Base-by-base conservation (phyloP, 805 yeast genomes). In the Ogataea angusta region DNA sequence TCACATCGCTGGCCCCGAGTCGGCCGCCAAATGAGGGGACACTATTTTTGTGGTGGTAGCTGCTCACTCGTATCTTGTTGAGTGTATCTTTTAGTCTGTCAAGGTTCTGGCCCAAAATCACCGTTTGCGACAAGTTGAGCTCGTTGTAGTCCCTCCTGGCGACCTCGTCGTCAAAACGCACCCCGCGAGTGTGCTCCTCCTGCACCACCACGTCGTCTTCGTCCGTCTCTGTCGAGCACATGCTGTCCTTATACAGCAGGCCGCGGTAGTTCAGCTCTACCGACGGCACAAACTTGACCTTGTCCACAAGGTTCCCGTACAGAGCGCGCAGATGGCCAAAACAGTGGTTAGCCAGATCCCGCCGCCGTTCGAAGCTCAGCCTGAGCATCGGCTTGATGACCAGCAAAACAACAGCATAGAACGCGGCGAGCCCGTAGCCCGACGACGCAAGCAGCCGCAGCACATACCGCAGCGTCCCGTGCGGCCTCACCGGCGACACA, bases 231-330 rank as follows among this genome's bases (percentile, higher is more conserved):
- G 63, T 53, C 2, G 49, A 38, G 10, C 59, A 47, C 42, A 54
- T 57, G 10, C 68, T 59, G 49, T 68, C 73, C 12, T 65, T 59
- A 36, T 65, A 62, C 17, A 60, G 47, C 16, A 52, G 52, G 19
- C 66, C 70, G 27, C 68, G 68, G 46, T 67, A 67, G 16, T 67
- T 71, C 10, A 72, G 53, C 9, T 65, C 65, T n/a, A 72, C 65
- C 3, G 66, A 51, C 4, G 78, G 72, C 0, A 72, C 63, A 19
- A 52, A 53, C 27, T 62, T 47, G 13, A 60, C 54, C 27, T 51
- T 50, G 17, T 53, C 55, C 14, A 56, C 45, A 6, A 63, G 46
- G n/a, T 59, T 40, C 2, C 45, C 36, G 16, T 49, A 57, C 2
- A 73, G 53, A 2, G 54, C 16, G 29, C 52, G 56, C 17, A 68